phyloP scores from a whole-genome alignment of 2,329 filamentous ascomycete species.

The Fusarium oligoseptatum region DNA sequence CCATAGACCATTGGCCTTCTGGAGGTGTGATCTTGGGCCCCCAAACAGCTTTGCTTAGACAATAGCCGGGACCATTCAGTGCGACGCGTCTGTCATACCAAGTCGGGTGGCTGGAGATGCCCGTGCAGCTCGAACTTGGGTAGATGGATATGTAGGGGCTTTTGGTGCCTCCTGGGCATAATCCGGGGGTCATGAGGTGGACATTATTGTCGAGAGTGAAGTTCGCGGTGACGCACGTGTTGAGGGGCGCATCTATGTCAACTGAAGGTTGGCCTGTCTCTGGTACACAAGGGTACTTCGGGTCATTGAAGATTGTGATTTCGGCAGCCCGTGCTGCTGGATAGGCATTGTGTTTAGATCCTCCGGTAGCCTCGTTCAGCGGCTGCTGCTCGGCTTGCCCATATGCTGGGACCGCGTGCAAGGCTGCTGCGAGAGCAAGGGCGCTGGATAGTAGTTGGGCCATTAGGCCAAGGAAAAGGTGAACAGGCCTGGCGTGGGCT shows the following conservation, averaged over 20 bases:
- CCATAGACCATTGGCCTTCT: constrained; percentile 18
- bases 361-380: background rate
- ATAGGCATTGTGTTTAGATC: background rate
- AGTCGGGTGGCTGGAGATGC: background rate
- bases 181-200: constrained; percentile 4
- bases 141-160: constrained; percentile 18
- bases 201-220: constrained; percentile 25
- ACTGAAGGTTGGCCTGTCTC: background rate
- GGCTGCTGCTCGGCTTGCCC: constrained; percentile 1
- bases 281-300: constrained; percentile 2
- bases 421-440: background rate
- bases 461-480: background rate
- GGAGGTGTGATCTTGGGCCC: background rate
- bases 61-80: constrained; percentile 13
- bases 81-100: constrained; percentile 8
- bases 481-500: background rate
- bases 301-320: constrained; percentile 7
- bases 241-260: constrained; percentile 12
- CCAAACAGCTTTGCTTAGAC: constrained; percentile 18
- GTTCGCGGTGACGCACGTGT: constrained; percentile 23
- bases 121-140: constrained; percentile 11
- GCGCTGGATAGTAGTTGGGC: background rate
- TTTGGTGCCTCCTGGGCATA: constrained; percentile 3
- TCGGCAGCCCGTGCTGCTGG: background rate
- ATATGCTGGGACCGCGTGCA: background rate